Percentiles rank a stretch among this genome's conserved stretches.
Evolutionary conservation across 208 protist genomes (phyloP).

Genomic region (Crithidia mellificae): DNA sequence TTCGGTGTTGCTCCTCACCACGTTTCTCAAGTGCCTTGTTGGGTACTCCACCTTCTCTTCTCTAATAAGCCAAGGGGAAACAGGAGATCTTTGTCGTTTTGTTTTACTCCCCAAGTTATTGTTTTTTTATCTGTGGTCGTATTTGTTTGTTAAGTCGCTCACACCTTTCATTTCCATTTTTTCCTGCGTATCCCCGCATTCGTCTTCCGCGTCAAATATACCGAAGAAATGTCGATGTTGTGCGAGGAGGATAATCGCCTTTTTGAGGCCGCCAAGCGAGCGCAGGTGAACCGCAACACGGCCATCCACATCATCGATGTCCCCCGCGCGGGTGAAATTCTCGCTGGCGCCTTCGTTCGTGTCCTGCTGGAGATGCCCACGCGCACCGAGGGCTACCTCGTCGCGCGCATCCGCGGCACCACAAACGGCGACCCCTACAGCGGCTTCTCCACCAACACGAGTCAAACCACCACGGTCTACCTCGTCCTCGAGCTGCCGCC

Average conservation of each 20-base stretch:
- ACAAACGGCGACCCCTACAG: constrained; percentile 61
- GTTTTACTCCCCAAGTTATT: too few species aligned
- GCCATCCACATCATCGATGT: constrained; percentile 62
- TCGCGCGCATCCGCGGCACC: constrained; percentile 55
- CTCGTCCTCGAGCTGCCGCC: constrained; percentile 60
- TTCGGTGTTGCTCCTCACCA: too few species aligned
- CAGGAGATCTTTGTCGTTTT: too few species aligned
- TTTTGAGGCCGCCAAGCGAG: constrained; percentile 52
- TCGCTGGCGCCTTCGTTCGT: constrained; percentile 69
- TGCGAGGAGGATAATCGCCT: constrained; percentile 49
- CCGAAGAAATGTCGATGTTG: too few species aligned
- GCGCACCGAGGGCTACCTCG: constrained; percentile 64
- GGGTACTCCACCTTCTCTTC: too few species aligned
- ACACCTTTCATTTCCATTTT: neutral
- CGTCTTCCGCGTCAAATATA: too few species aligned
- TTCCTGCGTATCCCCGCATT: neutral
- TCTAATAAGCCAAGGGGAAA: too few species aligned
- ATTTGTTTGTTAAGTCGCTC: too few species aligned
- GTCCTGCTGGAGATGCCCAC: constrained; percentile 70
- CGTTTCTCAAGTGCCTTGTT: too few species aligned
- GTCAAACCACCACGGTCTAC: constrained; percentile 54
- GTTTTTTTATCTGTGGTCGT: too few species aligned
- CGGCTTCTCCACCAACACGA: constrained; percentile 59
- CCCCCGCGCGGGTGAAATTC: constrained; percentile 22
- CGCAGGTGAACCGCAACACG: constrained; percentile 76